phyloP scores from a whole-genome alignment of 148 eudicot genomes.

The Tetragonia tetragonoides region DNA sequence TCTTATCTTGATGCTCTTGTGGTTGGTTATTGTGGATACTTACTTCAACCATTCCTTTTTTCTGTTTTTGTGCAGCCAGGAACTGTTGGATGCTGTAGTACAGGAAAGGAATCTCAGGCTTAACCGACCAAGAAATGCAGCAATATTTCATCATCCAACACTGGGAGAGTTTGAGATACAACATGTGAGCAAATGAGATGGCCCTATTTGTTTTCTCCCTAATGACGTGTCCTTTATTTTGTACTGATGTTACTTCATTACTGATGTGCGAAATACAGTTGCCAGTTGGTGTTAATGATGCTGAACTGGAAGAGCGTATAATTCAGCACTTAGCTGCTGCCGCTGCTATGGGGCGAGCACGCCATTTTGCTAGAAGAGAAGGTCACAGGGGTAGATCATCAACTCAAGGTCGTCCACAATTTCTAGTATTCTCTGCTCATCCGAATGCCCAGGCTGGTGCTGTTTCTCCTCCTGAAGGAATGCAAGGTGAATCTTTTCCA shows the following conservation, averaged over 20 bases:
- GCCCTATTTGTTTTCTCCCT: neutral
- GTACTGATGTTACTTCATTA: neutral
- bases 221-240: neutral
- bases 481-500: conserved; percentile 40
- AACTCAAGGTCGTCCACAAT: conserved; percentile 79
- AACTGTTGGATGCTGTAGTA: conserved; percentile 81
- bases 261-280: conserved; percentile 40
- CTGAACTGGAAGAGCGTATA: conserved; percentile 95
- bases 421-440: conserved; percentile 63
- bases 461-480: conserved; percentile 46
- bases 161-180: conserved; percentile 86
- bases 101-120: conserved; percentile 66
- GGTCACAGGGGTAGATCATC: conserved; percentile 80
- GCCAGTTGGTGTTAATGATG: conserved; percentile 74
- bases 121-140: conserved; percentile 63
- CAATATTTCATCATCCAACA: conserved; percentile 89
- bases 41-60: neutral
- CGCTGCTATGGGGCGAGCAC: conserved; percentile 95
- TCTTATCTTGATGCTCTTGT: neutral
- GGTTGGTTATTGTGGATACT: conserved; percentile 1
- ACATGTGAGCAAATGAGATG: conserved; percentile 48
- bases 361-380: conserved; percentile 79
- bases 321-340: conserved; percentile 98
- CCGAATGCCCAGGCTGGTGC: conserved; percentile 48
- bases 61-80: conserved; percentile 60